These are phyloP conservation scores for Cupressus sempervirens DNA, from an alignment of 75 land plant species.

Conservation along the genomic window DNA sequence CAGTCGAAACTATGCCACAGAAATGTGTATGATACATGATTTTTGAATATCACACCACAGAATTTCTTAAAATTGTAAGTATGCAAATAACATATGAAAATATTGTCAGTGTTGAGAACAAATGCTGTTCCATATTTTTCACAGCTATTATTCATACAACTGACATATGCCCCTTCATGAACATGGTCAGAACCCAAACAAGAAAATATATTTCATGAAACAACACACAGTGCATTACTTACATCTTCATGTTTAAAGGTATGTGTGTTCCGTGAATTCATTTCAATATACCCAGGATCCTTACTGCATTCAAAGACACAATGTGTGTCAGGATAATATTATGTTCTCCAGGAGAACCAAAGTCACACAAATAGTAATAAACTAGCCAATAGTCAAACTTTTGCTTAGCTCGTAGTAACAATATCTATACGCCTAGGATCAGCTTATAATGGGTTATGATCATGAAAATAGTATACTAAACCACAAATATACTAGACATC, in stretches of 20 bases:
- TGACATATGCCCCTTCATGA: background rate
- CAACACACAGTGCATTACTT: conserved; percentile 6
- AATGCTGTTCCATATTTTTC: background rate
- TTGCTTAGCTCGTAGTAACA: background rate
- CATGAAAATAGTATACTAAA: background rate
- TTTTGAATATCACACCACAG: background rate
- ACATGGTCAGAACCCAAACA: background rate
- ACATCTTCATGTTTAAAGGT: conserved; percentile 31
- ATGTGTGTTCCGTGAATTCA: conserved; percentile 10
- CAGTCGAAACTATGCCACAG: background rate
- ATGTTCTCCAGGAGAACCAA: background rate
- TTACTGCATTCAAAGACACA: conserved; percentile 47
- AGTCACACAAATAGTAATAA: background rate
- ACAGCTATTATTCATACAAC: background rate
- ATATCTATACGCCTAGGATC: background rate
- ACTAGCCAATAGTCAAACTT: background rate
- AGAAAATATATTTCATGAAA: background rate
- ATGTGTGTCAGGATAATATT: background rate
- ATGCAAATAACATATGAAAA: background rate
- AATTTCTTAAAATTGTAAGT: background rate
- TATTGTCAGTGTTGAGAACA: background rate
- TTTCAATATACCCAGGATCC: conserved; percentile 72
- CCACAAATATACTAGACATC: background rate
- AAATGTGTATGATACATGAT: background rate
- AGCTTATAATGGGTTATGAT: background rate